Percentiles rank a stretch among this genome's conserved stretches.
Conservation (phyloP, 441 rosid species). For the Flueggea neowawraea region DNA sequence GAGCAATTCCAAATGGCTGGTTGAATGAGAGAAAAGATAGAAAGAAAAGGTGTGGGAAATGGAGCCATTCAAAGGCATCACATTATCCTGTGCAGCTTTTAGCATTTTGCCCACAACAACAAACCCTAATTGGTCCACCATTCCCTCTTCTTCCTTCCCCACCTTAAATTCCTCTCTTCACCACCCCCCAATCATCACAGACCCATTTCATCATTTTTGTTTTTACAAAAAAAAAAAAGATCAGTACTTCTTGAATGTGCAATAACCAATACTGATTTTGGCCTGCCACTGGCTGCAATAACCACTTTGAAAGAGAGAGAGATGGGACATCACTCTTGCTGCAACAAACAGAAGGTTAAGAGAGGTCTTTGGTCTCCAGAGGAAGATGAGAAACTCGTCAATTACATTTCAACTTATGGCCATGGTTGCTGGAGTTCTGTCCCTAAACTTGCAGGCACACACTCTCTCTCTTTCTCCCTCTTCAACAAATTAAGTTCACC, state of each 20-base stretch:
- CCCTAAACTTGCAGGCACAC: constrained; percentile 86
- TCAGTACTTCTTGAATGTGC: background rate
- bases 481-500: too few relatives aligned
- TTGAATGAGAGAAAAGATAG: too few relatives aligned
- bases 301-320: constrained; percentile 18
- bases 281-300: constrained; percentile 21
- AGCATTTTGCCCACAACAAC: constrained; percentile 37
- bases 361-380: constrained; percentile 99
- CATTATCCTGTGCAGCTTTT: constrained; percentile 48
- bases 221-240: background rate
- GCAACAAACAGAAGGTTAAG: constrained; percentile 98
- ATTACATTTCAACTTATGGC: constrained; percentile 86
- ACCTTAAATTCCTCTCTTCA: constrained; percentile 25
- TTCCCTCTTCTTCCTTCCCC: background rate
- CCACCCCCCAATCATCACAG: background rate
- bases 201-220: background rate
- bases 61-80: constrained; percentile 55
- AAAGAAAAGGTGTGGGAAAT: too few relatives aligned
- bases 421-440: constrained; percentile 99
- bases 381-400: constrained; percentile 94
- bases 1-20: too few relatives aligned
- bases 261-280: constrained; percentile 20
- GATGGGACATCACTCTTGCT: constrained; percentile 98
- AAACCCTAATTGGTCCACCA: constrained; percentile 33
- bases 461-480: background rate